These are phyloP conservation scores for Euphorbia peplus DNA, from an alignment of 345 rosid genomes.

Conservation along the genomic window DNA sequence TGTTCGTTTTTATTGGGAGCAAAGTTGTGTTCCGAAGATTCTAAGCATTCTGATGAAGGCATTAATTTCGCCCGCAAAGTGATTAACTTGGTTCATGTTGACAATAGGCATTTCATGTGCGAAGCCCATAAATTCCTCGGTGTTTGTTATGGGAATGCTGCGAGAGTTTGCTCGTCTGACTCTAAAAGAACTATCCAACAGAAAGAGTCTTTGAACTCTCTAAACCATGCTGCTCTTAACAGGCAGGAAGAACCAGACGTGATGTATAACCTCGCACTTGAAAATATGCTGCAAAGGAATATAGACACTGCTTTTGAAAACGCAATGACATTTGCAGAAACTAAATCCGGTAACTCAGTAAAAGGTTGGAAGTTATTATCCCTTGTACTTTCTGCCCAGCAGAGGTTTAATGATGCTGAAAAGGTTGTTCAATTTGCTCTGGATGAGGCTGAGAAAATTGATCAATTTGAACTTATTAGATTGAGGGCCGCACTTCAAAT, in stretches of 20 bases:
- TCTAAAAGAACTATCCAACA: constrained; percentile 59
- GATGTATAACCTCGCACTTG: constrained; percentile 54
- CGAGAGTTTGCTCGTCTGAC: constrained; percentile 67
- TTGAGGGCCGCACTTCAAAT: constrained; percentile 74
- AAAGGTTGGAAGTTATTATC: constrained; percentile 80
- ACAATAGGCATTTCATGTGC: constrained; percentile 45
- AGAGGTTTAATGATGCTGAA: constrained; percentile 73
- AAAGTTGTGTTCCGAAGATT: constrained; percentile 67
- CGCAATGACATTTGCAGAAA: constrained; percentile 54
- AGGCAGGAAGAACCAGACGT: constrained; percentile 55
- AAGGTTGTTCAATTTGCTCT: constrained; percentile 59
- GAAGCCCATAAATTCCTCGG: constrained; percentile 82
- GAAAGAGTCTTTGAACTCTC: constrained; percentile 54
- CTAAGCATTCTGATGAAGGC: constrained; percentile 57
- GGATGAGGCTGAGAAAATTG: constrained; percentile 67
- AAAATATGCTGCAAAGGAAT: constrained; percentile 87
- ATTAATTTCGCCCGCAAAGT: constrained; percentile 54
- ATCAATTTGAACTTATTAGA: constrained; percentile 73
- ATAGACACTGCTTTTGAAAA: constrained; percentile 62
- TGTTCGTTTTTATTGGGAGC: constrained; percentile 75
- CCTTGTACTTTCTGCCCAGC: constrained; percentile 64
- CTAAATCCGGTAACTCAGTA: constrained; percentile 49
- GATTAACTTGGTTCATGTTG: constrained; percentile 35
- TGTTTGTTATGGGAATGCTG: constrained; percentile 73
- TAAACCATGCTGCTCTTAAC: constrained; percentile 50